Percentiles rank a stretch among this genome's conserved stretches.
Conservation (phyloP, 331 rosid genomes). For the Malus hybrid region DNA sequence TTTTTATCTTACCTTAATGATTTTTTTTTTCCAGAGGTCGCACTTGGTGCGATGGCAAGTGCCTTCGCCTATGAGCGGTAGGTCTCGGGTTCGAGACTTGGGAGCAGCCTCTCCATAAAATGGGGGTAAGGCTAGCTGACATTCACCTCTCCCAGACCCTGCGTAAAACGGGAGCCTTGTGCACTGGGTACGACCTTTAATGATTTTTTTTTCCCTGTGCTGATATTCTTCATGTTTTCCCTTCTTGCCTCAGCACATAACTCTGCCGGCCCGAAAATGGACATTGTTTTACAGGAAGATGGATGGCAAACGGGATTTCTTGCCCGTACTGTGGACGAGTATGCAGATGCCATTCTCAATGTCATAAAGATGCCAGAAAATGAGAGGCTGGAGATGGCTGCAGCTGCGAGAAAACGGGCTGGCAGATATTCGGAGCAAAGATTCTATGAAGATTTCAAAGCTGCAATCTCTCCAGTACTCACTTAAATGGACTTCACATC, state of each 20-base stretch:
- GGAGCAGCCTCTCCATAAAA: too few species aligned
- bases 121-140: too few species aligned
- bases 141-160: too few species aligned
- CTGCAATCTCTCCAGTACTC: slow-evolving; percentile 52
- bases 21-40: neutral
- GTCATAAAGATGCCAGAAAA: slow-evolving; percentile 52
- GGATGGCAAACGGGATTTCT: slow-evolving; percentile 84
- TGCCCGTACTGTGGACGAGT: slow-evolving; percentile 61
- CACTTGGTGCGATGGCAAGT: too few species aligned
- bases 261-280: slow-evolving; percentile 98
- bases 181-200: too few species aligned
- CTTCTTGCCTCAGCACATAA: slow-evolving; percentile 63
- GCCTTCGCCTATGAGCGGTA: too few species aligned
- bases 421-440: slow-evolving; percentile 72
- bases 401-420: slow-evolving; percentile 80
- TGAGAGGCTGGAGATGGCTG: slow-evolving; percentile 68
- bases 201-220: neutral
- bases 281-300: slow-evolving; percentile 77
- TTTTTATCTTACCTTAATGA: neutral
- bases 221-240: slow-evolving; percentile 8
- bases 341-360: slow-evolving; percentile 65
- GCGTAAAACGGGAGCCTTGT: too few species aligned
- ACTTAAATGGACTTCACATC: slow-evolving; percentile 12
- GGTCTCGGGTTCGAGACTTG: too few species aligned
- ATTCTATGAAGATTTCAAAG: slow-evolving; percentile 72